These are phyloP conservation scores for Flaveria robusta DNA, from an alignment of 129 eudicot species.

Conservation along the genomic window DNA sequence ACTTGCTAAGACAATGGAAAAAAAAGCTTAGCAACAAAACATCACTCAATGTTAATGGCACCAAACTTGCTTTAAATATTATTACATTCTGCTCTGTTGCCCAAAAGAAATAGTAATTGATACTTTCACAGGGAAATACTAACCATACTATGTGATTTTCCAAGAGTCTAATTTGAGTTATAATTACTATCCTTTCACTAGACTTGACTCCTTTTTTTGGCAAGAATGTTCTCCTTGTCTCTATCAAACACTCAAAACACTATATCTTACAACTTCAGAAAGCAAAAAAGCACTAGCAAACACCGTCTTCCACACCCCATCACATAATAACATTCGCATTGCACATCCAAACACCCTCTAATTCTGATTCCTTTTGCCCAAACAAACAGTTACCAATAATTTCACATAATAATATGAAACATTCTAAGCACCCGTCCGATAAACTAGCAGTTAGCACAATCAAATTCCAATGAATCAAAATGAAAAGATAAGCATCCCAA, in stretches of 20 bases:
- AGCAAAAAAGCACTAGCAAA: neutral
- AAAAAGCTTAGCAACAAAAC: constrained; percentile 2
- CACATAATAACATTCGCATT: neutral
- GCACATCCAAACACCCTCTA: neutral
- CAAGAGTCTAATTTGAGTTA: neutral
- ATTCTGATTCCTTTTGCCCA: constrained; percentile 13
- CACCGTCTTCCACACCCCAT: neutral
- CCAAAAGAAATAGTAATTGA: neutral
- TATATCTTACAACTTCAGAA: neutral
- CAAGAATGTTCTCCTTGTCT: neutral
- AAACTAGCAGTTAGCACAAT: neutral
- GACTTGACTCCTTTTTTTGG: neutral
- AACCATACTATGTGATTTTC: constrained; percentile 4
- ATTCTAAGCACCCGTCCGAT: neutral
- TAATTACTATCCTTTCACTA: neutral
- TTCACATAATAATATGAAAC: neutral
- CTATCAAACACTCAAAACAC: neutral
- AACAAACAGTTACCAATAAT: constrained; percentile 9
- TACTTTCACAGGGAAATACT: neutral
- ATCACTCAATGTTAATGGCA: neutral
- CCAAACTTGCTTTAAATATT: neutral
- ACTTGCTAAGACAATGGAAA: neutral
- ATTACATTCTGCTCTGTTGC: neutral
- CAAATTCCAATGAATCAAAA: neutral
- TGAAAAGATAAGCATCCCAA: neutral